Conservation (phyloP, 306 rosid species). For the Prinsepia uniflora region DNA sequence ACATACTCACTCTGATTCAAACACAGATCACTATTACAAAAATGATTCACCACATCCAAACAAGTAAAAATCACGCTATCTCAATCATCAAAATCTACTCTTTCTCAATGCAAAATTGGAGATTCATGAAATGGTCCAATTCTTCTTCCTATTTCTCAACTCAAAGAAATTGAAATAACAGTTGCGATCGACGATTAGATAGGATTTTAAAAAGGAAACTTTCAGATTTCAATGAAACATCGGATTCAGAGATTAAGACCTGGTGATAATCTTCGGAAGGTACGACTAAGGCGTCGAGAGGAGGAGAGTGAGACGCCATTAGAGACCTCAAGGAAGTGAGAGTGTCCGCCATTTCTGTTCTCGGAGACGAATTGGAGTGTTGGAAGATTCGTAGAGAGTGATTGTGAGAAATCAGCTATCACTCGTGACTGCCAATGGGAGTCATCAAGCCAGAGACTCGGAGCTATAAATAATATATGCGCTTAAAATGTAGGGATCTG, state of each 20-base stretch:
- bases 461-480: too few species aligned
- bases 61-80: neutral
- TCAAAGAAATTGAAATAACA: neutral
- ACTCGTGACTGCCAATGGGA: too few species aligned
- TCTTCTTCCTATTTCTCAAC: neutral
- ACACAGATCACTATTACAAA: neutral
- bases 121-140: neutral
- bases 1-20: constrained; percentile 89
- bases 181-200: neutral
- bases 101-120: neutral
- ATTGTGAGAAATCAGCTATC: neutral
- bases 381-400: neutral
- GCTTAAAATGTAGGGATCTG: neutral
- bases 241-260: constrained; percentile 34
- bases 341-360: constrained; percentile 54
- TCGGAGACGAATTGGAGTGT: neutral
- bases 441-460: too few species aligned
- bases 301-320: constrained; percentile 84
- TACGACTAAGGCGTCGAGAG: constrained; percentile 76
- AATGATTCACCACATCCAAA: neutral
- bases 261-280: constrained; percentile 98
- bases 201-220: neutral
- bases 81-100: neutral
- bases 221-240: neutral
- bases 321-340: constrained; percentile 65